Evolutionary conservation across 2,329 filamentous ascomycete genomes (phyloP).

Genomic region (Chaetomiaceae sp.): DNA sequence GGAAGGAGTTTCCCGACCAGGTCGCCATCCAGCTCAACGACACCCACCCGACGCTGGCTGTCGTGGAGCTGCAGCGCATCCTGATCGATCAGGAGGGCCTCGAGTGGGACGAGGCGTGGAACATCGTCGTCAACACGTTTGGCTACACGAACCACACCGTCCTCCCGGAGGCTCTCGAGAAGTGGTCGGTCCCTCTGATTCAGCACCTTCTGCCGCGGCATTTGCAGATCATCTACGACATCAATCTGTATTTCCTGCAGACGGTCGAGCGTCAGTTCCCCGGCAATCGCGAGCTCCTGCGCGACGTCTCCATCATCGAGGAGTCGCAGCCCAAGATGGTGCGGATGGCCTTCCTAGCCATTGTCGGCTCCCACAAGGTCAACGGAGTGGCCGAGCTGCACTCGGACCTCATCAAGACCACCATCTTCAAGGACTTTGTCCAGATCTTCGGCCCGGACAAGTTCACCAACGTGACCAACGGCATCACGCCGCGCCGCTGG

Average conservation of each 20-base stretch:
- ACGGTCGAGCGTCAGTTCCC: constrained; percentile 85
- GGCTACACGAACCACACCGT: constrained; percentile 99
- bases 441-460: constrained; percentile 92
- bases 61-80: constrained; percentile 93
- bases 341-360: constrained; percentile 90
- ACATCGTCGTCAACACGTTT: constrained; percentile 70
- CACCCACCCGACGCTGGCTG: constrained; percentile 91
- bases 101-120: constrained; percentile 90
- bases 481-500: constrained; percentile 93
- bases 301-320: constrained; percentile 92
- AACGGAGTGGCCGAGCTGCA: constrained; percentile 97
- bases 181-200: constrained; percentile 91
- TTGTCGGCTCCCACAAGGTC: constrained; percentile 98
- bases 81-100: constrained; percentile 83
- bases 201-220: constrained; percentile 92
- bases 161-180: constrained; percentile 92
- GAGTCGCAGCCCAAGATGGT: constrained; percentile 97
- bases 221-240: constrained; percentile 95
- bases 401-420: constrained; percentile 95
- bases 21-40: constrained; percentile 98
- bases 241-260: constrained; percentile 92
- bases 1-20: constrained; percentile 89
- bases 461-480: constrained; percentile 98
- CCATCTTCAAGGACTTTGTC: constrained; percentile 99
- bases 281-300: constrained; percentile 77